A percentile compares a stretch with the other conserved stretches of the same genome.
These are phyloP conservation scores for Neodidymelliopsis sp. DNA, from an alignment of 2,329 filamentous ascomycete species.

Conservation along the genomic window DNA sequence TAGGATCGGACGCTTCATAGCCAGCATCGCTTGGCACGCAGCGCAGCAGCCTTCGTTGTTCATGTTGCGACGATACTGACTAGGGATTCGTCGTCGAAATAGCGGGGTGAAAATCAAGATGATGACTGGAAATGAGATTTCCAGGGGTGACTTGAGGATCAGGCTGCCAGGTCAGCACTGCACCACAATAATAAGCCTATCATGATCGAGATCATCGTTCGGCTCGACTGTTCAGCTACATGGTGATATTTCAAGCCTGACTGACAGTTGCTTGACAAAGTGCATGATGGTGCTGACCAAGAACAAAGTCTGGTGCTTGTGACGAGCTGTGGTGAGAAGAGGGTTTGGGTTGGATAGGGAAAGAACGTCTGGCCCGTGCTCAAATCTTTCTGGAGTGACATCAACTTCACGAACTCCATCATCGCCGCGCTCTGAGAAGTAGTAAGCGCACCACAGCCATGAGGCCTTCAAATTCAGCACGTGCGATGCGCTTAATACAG, in stretches of 20 bases:
- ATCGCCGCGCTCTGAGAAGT: neutral
- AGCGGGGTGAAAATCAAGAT: too few species aligned
- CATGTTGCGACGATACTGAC: too few species aligned
- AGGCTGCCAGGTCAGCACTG: too few species aligned
- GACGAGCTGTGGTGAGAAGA: neutral
- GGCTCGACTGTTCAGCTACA: too few species aligned
- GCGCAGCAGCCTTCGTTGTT: neutral
- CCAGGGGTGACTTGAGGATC: too few species aligned
- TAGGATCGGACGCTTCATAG: neutral
- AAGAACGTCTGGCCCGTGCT: constrained; percentile 7
- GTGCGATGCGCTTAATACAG: constrained; percentile 22
- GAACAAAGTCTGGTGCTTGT: too few species aligned
- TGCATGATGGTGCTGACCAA: neutral
- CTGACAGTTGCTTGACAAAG: neutral
- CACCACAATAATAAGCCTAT: too few species aligned
- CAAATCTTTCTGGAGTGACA: constrained; percentile 15
- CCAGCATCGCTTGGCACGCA: neutral
- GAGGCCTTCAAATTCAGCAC: constrained; percentile 15
- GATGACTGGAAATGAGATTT: too few species aligned
- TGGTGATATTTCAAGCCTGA: too few species aligned
- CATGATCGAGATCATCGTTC: too few species aligned
- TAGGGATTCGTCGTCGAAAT: too few species aligned
- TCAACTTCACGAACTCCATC: constrained; percentile 9
- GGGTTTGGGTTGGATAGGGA: neutral
- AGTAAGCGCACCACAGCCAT: constrained; percentile 6